A percentile compares a stretch with the other conserved stretches of the same genome.
Conservation (phyloP, 176 grass and related monocot genomes). For the Aegilops tauschii region DNA sequence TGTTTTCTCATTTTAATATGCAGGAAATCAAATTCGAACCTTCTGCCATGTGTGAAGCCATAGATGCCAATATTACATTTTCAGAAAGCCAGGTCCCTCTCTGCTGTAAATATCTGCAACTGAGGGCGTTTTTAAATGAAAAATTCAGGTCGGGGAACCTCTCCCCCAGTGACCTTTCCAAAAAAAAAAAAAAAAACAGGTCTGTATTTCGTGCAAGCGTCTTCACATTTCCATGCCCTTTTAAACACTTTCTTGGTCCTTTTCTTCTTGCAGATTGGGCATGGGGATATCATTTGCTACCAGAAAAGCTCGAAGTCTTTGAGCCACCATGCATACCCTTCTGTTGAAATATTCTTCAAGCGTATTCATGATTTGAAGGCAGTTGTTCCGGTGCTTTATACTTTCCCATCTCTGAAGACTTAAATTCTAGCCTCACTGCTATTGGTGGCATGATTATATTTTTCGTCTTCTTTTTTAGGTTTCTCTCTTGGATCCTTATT, state of each 20-base stretch:
- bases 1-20: not conserved
- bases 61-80: constrained; percentile 25
- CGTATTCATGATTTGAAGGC: constrained; percentile 42
- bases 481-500: not conserved
- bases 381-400: not conserved
- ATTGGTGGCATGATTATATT: not conserved
- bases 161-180: too few species aligned
- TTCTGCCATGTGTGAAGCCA: not conserved
- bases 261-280: constrained; percentile 26
- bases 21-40: constrained; percentile 50
- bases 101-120: too few species aligned
- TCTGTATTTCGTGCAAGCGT: not conserved
- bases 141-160: too few species aligned
- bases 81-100: not conserved
- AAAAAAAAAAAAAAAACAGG: not conserved
- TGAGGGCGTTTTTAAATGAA: too few species aligned
- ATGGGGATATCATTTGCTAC: constrained; percentile 60
- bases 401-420: not conserved
- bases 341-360: constrained; percentile 37
- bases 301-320: constrained; percentile 10
- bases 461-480: not conserved
- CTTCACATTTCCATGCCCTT: not conserved
- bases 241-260: not conserved
- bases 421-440: not conserved
- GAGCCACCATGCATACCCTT: constrained; percentile 22